Conservation (phyloP, 2,329 filamentous ascomycete genomes). For the Sarocladiaceae sp. region DNA sequence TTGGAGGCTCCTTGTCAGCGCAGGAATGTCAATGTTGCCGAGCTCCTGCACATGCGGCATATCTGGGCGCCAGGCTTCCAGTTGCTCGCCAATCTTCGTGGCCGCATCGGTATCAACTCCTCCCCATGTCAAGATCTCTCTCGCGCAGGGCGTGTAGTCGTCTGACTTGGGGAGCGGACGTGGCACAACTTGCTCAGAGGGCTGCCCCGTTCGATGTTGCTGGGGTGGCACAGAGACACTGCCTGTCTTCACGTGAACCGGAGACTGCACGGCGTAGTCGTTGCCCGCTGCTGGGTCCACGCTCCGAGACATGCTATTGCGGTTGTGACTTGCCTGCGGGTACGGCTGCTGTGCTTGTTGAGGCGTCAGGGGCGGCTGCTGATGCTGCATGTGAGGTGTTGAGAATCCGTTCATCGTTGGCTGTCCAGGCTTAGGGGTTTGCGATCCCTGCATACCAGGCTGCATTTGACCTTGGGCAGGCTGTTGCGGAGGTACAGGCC, state of each 20-base stretch:
- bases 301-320: slow-evolving; percentile 48
- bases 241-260: slow-evolving; percentile 37
- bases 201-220: not conserved
- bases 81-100: slow-evolving; percentile 59
- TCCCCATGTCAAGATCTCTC: slow-evolving; percentile 59
- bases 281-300: slow-evolving; percentile 33
- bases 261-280: slow-evolving; percentile 20
- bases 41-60: slow-evolving; percentile 73
- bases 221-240: slow-evolving; percentile 35
- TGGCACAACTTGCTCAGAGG: slow-evolving; percentile 27
- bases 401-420: slow-evolving; percentile 32
- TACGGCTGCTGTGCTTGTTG: slow-evolving; percentile 12
- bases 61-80: slow-evolving; percentile 67
- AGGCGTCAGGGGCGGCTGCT: slow-evolving; percentile 10
- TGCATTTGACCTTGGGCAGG: slow-evolving; percentile 32
- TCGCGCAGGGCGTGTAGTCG: slow-evolving; percentile 51
- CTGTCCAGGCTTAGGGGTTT: slow-evolving; percentile 36
- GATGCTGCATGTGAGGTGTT: slow-evolving; percentile 24
- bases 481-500: slow-evolving; percentile 29
- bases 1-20: slow-evolving; percentile 83
- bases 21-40: slow-evolving; percentile 84
- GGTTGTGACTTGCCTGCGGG: slow-evolving; percentile 32
- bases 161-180: slow-evolving; percentile 42
- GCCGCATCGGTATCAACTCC: slow-evolving; percentile 61
- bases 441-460: slow-evolving; percentile 28